Conservation (phyloP, 257 asterid genomes). For the Parsonsia alboflavescens region DNA sequence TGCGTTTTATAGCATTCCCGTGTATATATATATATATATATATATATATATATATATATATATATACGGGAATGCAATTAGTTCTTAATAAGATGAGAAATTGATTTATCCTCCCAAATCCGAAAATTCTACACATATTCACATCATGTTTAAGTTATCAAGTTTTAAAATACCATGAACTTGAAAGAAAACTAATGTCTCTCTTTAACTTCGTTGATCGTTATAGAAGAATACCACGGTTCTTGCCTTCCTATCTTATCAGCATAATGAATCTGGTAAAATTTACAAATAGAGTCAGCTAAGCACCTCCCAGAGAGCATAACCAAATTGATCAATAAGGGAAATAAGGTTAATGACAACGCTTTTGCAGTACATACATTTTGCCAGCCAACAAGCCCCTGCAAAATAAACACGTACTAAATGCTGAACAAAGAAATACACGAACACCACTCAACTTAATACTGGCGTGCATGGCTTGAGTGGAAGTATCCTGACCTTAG, state of each 20-base stretch:
- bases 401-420: conserved; percentile 21
- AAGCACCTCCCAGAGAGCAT: conserved; percentile 22
- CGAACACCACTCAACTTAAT: not conserved
- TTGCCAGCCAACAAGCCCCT: conserved; percentile 89
- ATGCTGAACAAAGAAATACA: conserved; percentile 1
- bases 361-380: conserved; percentile 91
- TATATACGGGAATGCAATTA: too few species aligned
- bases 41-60: too few species aligned
- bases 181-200: not conserved
- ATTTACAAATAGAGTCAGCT: not conserved
- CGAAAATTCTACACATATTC: not conserved
- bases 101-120: too few species aligned
- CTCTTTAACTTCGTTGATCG: not conserved
- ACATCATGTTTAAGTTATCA: not conserved
- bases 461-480: too few species aligned
- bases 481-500: too few species aligned
- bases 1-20: too few species aligned
- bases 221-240: not conserved
- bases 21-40: too few species aligned
- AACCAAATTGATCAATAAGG: conserved; percentile 56
- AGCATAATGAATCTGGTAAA: not conserved
- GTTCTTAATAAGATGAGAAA: too few species aligned
- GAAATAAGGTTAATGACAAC: conserved; percentile 74
- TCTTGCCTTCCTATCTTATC: not conserved
- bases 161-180: not conserved